Conservation (phyloP, 1,139 yeast species). For the Saccharomyces uvarum region DNA sequence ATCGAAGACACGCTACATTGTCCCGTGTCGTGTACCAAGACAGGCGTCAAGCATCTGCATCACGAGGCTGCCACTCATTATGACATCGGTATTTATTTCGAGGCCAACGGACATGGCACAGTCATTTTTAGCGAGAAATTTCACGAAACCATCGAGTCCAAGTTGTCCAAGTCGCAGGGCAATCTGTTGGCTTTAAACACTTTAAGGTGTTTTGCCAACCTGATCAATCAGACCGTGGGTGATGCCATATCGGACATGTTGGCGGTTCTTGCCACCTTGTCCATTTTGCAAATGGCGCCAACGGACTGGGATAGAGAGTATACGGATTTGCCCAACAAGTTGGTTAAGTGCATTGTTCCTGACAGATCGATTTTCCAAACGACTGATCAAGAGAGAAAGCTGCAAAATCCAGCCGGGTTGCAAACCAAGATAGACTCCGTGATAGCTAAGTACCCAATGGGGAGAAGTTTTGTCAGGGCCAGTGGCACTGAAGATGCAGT, state of each 20-base stretch:
- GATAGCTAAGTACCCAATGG: conserved; percentile 51
- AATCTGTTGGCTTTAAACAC: conserved; percentile 41
- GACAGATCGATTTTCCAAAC: conserved; percentile 77
- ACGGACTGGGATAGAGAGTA: conserved; percentile 70
- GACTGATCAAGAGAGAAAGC: conserved; percentile 81
- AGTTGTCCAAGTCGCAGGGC: conserved; percentile 32
- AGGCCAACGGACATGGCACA: conserved; percentile 99
- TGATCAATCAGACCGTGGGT: conserved; percentile 94
- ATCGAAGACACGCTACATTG: conserved; percentile 53
- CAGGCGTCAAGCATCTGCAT: conserved; percentile 94
- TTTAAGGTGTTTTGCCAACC: conserved; percentile 50
- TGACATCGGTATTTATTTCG: conserved; percentile 91
- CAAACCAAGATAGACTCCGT: conserved; percentile 64
- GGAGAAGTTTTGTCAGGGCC: conserved; percentile 91
- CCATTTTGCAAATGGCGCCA: conserved; percentile 52
- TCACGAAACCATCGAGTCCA: conserved; percentile 30
- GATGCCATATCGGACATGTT: conserved; percentile 90
- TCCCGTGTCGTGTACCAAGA: conserved; percentile 85
- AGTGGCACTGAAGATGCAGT: conserved; percentile 98
- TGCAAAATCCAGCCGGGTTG: conserved; percentile 69
- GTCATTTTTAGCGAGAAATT: conserved; percentile 68
- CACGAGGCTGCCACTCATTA: conserved; percentile 75
- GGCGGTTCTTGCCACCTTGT: conserved; percentile 60
- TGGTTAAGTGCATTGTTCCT: conserved; percentile 72
- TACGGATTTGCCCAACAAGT: conserved; percentile 76